Conservation (phyloP, 1,284 basidiomycete species). For the Puccinia hordei region DNA sequence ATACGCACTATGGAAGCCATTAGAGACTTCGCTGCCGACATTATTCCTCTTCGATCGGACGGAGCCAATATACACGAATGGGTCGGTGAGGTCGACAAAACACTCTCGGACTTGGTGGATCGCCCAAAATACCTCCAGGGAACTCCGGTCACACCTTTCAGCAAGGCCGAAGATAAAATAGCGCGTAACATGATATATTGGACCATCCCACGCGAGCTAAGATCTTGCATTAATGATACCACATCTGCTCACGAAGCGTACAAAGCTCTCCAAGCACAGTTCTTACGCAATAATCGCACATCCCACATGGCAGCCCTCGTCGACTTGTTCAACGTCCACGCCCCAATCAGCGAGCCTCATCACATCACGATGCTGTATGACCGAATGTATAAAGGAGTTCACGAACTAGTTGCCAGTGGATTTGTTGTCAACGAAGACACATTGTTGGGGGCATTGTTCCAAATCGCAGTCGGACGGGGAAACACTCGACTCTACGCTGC, state of each 20-base stretch:
- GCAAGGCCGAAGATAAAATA: slow-evolving; percentile 18
- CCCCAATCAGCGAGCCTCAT: slow-evolving; percentile 8
- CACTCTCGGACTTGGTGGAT: slow-evolving; percentile 26
- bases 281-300: slow-evolving; percentile 29
- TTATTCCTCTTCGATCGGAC: slow-evolving; percentile 18
- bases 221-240: slow-evolving; percentile 19
- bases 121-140: slow-evolving; percentile 15
- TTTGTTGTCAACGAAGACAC: slow-evolving; percentile 19
- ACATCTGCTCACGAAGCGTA: slow-evolving; percentile 18
- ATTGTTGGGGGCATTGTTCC: slow-evolving; percentile 21
- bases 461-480: slow-evolving; percentile 24
- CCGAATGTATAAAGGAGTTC: slow-evolving; percentile 1
- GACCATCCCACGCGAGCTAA: slow-evolving; percentile 27
- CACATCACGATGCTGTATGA: slow-evolving; percentile 29
- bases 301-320: slow-evolving; percentile 29
- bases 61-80: slow-evolving; percentile 25
- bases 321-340: slow-evolving; percentile 31
- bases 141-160: neutral
- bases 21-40: slow-evolving; percentile 23
- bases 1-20: slow-evolving; percentile 33
- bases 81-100: slow-evolving; percentile 21
- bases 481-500: slow-evolving; percentile 14
- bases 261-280: slow-evolving; percentile 8
- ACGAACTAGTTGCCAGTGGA: slow-evolving; percentile 19
- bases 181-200: slow-evolving; percentile 31